Base-by-base conservation (phyloP, 257 asterid species). In the Phtheirospermum japonicum region DNA sequence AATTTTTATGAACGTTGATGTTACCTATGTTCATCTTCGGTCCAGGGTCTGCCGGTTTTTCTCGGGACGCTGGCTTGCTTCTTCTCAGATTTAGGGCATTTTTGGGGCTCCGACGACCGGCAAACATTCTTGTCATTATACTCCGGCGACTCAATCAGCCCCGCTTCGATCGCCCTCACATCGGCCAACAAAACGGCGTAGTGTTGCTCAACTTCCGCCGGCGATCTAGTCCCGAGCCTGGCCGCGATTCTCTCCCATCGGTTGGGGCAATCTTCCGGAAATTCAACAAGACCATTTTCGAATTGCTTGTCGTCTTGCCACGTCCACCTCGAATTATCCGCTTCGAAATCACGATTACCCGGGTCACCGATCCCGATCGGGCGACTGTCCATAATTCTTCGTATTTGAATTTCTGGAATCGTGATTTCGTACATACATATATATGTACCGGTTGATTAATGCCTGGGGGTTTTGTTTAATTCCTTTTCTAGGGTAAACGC, bases 11-110 rank as follows among this genome's bases (percentile, higher is more conserved):
- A 23, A 26, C n/a, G 31, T 58, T 49, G 5, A 14, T 6, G 48
- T 31, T 51, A 82, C 88, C 79, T 77, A 11, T 82, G 88, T 19
- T 82, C 88, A 0, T 82, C 82, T 48, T 82, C 83, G 7, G 83
- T 76, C 88, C 88, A 82, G 4, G 88, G 75, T 16, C 69, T 72
- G 32, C 83, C 81, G 14, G 65, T 73, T 65, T 71, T 79, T 19
- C 85, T 72, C 72, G 65, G 76, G 5, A 52, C 67, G 43, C 5
- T 71, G 13, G 17, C 40, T 42, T 52, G 69, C 74, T 61, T 79
- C 71, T 64, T 76, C 28, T 61, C 84, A 34, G 61, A 9, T 37
- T 67, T 63, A 65, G 71, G 73, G 69, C 61, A 16, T 34, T 39
- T 54, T 18, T 48, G 58, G 57, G 61, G 23, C 18, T 66, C 76